These are phyloP conservation scores for Fusarium staphyleae DNA, from an alignment of 2,329 filamentous ascomycete genomes.

Conservation along the genomic window DNA sequence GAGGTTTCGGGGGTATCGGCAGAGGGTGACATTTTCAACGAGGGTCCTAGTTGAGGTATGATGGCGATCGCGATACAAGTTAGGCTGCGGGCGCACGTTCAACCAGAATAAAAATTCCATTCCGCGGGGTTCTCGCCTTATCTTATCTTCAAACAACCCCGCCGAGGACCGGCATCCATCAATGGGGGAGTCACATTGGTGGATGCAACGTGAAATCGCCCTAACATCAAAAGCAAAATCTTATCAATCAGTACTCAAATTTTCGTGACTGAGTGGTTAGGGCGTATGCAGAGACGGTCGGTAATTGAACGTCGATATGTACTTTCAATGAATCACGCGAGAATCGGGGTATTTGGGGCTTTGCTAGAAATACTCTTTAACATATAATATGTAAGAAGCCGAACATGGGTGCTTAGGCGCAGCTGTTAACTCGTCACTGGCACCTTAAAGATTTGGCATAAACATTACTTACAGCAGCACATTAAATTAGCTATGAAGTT, in stretches of 20 bases:
- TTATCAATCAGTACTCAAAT: constrained; percentile 6
- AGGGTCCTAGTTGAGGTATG: constrained; percentile 12
- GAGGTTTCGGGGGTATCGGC: constrained; percentile 31
- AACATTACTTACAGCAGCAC: too few relatives aligned
- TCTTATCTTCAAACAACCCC: constrained; percentile 4
- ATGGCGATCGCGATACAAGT: constrained; percentile 20
- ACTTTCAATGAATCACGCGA: constrained; percentile 1
- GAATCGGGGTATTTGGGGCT: background rate
- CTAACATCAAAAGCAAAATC: constrained; percentile 2
- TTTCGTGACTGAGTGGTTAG: background rate
- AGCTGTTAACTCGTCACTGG: too few relatives aligned
- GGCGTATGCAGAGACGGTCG: background rate
- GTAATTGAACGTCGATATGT: background rate
- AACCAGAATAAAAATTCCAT: constrained; percentile 47
- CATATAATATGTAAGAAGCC: too few relatives aligned
- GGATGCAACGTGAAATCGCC: constrained; percentile 1
- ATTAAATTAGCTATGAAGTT: too few relatives aligned
- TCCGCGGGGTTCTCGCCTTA: constrained; percentile 42
- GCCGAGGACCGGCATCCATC: too few relatives aligned
- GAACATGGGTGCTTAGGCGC: too few relatives aligned
- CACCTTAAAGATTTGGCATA: too few relatives aligned
- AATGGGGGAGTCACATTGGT: background rate
- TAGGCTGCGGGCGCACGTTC: constrained; percentile 17
- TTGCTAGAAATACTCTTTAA: too few relatives aligned
- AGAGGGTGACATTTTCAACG: constrained; percentile 40